A percentile compares a stretch with the other conserved stretches of the same genome.
These are phyloP conservation scores for Gaeumannomyces tritici DNA, from an alignment of 2,329 filamentous ascomycete genomes.

Conservation along the genomic window DNA sequence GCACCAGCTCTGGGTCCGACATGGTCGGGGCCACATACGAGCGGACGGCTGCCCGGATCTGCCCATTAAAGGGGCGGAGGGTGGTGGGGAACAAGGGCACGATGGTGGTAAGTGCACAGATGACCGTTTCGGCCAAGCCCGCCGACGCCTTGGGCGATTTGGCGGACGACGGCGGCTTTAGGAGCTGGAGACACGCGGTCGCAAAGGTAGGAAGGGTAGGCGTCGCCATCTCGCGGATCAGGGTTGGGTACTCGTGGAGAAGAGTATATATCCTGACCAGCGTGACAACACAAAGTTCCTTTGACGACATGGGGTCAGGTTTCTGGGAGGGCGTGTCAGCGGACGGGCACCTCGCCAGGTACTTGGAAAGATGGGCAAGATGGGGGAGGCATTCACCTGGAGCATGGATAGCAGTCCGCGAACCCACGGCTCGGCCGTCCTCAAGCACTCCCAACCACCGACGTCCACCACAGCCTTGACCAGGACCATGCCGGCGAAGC, in stretches of 20 bases:
- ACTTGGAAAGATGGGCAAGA: neutral
- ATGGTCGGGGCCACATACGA: constrained; percentile 56
- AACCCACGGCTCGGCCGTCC: constrained; percentile 66
- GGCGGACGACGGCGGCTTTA: constrained; percentile 32
- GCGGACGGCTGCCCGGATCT: constrained; percentile 53
- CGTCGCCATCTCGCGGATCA: constrained; percentile 81
- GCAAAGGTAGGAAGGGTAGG: constrained; percentile 70
- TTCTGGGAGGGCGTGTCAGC: constrained; percentile 43
- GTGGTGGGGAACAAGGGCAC: constrained; percentile 76
- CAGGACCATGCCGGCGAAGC: constrained; percentile 69
- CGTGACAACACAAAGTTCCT: constrained; percentile 67
- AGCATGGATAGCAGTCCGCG: constrained; percentile 65
- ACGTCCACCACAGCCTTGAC: constrained; percentile 75
- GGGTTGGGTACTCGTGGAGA: constrained; percentile 71
- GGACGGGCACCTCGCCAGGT: too few relatives aligned
- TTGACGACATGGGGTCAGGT: constrained; percentile 64
- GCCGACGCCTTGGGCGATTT: constrained; percentile 29
- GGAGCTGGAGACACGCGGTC: constrained; percentile 60
- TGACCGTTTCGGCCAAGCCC: constrained; percentile 54
- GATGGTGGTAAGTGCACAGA: constrained; percentile 62
- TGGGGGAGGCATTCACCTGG: constrained; percentile 37
- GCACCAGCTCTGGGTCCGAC: constrained; percentile 35
- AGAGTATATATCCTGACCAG: constrained; percentile 77
- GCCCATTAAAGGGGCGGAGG: constrained; percentile 64
- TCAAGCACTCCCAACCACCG: constrained; percentile 75